Evolutionary conservation across 257 asterid genomes (phyloP).

Genomic region (Haberlea rhodopensis): DNA sequence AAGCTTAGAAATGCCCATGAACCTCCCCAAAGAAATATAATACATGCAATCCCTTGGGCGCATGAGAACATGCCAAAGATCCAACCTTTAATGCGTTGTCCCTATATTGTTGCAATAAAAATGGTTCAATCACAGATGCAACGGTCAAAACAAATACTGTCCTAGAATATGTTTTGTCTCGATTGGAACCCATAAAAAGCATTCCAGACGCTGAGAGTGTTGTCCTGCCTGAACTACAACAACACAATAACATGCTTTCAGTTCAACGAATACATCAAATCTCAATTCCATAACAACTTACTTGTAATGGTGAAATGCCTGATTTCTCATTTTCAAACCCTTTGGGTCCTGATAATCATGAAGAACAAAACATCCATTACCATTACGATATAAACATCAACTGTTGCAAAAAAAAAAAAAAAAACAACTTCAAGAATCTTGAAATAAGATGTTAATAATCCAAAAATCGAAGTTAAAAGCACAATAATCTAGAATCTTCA

Average conservation of each 20-base stretch:
- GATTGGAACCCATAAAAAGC: conserved; percentile 59
- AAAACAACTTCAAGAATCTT: neutral
- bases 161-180: conserved; percentile 28
- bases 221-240: conserved; percentile 78
- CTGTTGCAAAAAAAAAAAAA: neutral
- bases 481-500: neutral
- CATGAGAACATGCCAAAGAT: conserved; percentile 10
- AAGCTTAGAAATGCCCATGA: conserved; percentile 1
- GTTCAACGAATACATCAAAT: conserved; percentile 3
- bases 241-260: conserved; percentile 11
- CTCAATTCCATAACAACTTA: conserved; percentile 35
- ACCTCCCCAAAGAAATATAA: conserved; percentile 7
- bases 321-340: conserved; percentile 90
- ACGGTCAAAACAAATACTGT: conserved; percentile 61
- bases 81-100: conserved; percentile 50
- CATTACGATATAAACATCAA: conserved; percentile 8
- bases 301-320: conserved; percentile 91
- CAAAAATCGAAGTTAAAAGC: conserved; percentile 6
- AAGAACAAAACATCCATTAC: conserved; percentile 13
- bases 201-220: conserved; percentile 91
- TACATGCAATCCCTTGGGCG: conserved; percentile 1
- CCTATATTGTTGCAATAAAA: conserved; percentile 45
- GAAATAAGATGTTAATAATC: neutral
- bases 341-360: conserved; percentile 75
- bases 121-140: conserved; percentile 89